These are phyloP conservation scores for Podila horticola DNA, from an alignment of 192 early-diverging fungal genomes.

Conservation along the genomic window DNA sequence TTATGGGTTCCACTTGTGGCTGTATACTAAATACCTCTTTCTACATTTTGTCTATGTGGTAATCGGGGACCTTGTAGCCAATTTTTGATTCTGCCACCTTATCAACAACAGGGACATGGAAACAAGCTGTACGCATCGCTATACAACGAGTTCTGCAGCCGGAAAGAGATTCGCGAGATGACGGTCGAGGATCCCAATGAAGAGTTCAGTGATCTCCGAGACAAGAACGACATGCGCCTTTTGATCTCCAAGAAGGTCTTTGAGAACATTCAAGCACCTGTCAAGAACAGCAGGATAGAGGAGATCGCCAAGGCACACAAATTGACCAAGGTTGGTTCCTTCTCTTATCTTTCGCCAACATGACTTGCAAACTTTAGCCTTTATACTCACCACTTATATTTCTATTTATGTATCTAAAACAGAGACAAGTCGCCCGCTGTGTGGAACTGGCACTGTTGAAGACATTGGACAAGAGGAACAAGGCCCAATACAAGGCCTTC, in stretches of 20 bases:
- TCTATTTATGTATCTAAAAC: not conserved
- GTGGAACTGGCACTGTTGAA: conserved; percentile 81
- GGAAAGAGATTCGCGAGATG: conserved; percentile 64
- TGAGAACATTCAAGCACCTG: conserved; percentile 68
- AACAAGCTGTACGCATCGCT: conserved; percentile 73
- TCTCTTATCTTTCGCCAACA: not conserved
- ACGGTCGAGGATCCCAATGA: conserved; percentile 96
- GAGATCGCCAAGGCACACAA: conserved; percentile 72
- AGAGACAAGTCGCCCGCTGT: conserved; percentile 87
- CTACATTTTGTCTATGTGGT: not conserved
- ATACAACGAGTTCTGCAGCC: conserved; percentile 59
- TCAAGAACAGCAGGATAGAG: conserved; percentile 59
- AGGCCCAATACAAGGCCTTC: conserved; percentile 62
- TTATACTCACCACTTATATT: conserved; percentile 7
- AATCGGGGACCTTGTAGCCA: conserved; percentile 65
- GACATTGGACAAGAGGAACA: conserved; percentile 64
- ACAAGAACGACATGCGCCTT: conserved; percentile 80
- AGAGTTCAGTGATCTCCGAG: conserved; percentile 85
- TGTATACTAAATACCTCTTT: not conserved
- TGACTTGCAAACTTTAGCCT: not conserved
- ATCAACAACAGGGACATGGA: conserved; percentile 86
- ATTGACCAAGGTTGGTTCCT: conserved; percentile 71
- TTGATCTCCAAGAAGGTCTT: conserved; percentile 69
- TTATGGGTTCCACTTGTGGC: not conserved
- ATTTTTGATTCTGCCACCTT: conserved; percentile 93